Conservation (phyloP, 768 basidiomycete genomes). For the Leccinum imitatum region DNA sequence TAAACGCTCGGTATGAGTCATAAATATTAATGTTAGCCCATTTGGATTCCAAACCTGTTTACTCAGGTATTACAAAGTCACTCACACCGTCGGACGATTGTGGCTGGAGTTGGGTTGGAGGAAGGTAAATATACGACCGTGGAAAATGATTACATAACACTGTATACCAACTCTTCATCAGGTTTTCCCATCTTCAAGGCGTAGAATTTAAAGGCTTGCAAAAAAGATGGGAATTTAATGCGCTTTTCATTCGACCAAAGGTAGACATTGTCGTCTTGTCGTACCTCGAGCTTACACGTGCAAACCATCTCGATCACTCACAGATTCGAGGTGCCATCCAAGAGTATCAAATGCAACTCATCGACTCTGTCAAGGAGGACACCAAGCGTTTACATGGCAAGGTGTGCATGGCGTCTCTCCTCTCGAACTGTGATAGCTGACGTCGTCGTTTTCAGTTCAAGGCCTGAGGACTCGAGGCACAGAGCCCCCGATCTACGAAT, state of each 20-base stretch:
- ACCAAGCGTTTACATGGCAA: conserved; percentile 95
- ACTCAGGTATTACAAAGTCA: no score
- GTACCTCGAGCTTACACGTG: background rate
- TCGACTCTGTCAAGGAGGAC: conserved; percentile 98
- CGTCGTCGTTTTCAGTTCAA: conserved; percentile 24
- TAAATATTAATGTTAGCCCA: background rate
- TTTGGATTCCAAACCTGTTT: no score
- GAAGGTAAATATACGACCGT: no score
- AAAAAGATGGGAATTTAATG: no score
- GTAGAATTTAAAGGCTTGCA: no score
- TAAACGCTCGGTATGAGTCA: background rate
- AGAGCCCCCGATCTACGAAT: no score
- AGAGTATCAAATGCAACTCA: conserved; percentile 98
- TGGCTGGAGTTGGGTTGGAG: no score
- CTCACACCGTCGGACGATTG: no score
- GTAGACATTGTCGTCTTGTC: conserved; percentile 38
- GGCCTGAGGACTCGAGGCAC: no score
- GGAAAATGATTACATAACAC: no score
- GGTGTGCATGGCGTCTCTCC: conserved; percentile 35
- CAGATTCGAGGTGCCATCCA: conserved; percentile 95
- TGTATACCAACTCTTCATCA: no score
- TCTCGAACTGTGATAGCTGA: background rate
- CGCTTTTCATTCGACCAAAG: conserved; percentile 85
- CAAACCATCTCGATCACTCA: conserved; percentile 26
- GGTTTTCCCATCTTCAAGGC: no score